Evolutionary conservation across 768 basidiomycete genomes (phyloP), one percentile per base, ranked within the genome.

Genomic region (Mycena floridula): DNA sequence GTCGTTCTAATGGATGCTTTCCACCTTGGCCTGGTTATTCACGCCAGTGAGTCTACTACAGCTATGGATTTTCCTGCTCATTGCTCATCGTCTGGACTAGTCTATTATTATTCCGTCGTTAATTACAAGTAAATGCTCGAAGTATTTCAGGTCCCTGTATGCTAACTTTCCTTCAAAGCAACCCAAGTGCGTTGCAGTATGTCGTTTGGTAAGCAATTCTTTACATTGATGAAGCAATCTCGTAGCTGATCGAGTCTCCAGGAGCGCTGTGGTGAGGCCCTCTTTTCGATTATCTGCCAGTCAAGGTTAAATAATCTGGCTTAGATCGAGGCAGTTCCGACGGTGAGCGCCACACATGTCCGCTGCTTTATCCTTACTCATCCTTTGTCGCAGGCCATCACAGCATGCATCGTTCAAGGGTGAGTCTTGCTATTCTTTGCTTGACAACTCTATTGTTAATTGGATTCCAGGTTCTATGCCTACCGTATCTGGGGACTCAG

Each of bases 331-430:
- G 13, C 32, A 13, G 15, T 35, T 35, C 32, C 32, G 7, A 35
- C 32, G 32, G 32, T 13, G 32, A 35, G n/a, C n/a, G n/a, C n/a
- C n/a, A n/a, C n/a, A n/a, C n/a, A n/a, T n/a, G n/a, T n/a, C n/a
- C n/a, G n/a, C n/a, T n/a, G n/a, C n/a, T n/a, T n/a, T n/a, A n/a
- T n/a, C n/a, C n/a, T n/a, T n/a, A n/a, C n/a, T n/a, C n/a, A n/a
- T n/a, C n/a, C n/a, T n/a, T n/a, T n/a, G n/a, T n/a, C n/a, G n/a
- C 21, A 39, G 37, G 37, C 11, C 21, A 20, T 42, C 13, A 42
- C 41, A n/a, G 41, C n/a, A 5, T 25, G 15, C 5, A n/a, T 42
- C n/a, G 41, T 42, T 4, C 41, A 42, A 42, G 15, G 24, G 41
- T 42, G 8, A 39, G 13, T 11, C 13, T 20, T 16, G 4, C 13